Base-by-base conservation (phyloP, 2,329 filamentous ascomycete genomes). In the Coccinonectria pachysandricola region DNA sequence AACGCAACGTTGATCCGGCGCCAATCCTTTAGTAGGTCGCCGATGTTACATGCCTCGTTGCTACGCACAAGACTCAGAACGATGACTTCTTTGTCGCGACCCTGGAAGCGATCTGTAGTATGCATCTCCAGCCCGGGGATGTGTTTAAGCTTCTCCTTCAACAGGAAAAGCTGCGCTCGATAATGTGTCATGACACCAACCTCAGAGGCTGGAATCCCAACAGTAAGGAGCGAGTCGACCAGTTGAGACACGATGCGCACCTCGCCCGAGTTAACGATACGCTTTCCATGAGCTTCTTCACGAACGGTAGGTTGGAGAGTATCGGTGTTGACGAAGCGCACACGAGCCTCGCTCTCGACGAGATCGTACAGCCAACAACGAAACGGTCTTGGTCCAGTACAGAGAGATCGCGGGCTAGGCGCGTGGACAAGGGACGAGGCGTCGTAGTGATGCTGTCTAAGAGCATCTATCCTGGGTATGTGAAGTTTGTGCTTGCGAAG, bases 141-240 rank as follows among this genome's bases (percentile, higher is more conserved):
- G 21, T 59, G 62, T 16, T 73, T 71, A 17, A 94, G 70, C 8
- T 66, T 67, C 34, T 87, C 74, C 38, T 83, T 82, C 1, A 98
- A 66, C 3, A 94, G 63, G 0, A 84, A 77, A 2, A 98, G 73
- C 53, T 98, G 91, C 5, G 82, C 87, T 32, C 91, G 82, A 56
- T 98, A 98, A 54, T 95, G 86, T 10, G 91, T 95, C 61, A 98
- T 95, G 40, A 98, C 80, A 23, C 91, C 91, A 30, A 98, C 86
- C 27, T 88, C 80, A 0, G 62, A 60, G 0, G 80, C 68, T 0
- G 81, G 62, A 1, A 96, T 70, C 14, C 91, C 91, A 2, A 75
- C 69, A 0, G 72, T 69, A 24, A 96, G 65, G 3, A 98, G 69
- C 0, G 75, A 68, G 34, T 86, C 72, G 11, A 95, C 85, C 8